Percentiles rank a stretch among this genome's conserved stretches.
Conservation (phyloP, 371 early-diverging fungal species). For the Apophysomyces trapeziformis region DNA sequence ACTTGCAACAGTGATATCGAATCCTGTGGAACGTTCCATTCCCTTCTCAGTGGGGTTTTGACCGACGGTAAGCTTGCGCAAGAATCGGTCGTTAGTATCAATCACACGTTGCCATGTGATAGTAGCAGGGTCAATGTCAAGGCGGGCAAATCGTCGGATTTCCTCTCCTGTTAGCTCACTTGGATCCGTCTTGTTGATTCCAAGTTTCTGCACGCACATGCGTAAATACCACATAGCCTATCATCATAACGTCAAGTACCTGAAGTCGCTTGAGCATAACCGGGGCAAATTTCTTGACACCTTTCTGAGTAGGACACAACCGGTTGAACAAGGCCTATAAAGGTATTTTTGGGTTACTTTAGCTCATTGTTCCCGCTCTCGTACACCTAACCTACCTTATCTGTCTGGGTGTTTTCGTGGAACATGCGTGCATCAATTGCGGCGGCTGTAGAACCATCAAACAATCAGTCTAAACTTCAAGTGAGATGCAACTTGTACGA, state of each 20-base stretch:
- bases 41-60: conserved; percentile 88
- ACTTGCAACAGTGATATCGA: conserved; percentile 96
- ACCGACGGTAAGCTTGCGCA: conserved; percentile 90
- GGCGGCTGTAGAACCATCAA: conserved; percentile 63
- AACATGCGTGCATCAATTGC: conserved; percentile 97
- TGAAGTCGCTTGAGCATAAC: conserved; percentile 86
- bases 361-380: conserved; percentile 26
- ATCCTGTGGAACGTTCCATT: conserved; percentile 86
- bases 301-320: conserved; percentile 88
- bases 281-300: conserved; percentile 77
- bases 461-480: not conserved
- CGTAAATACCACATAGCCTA: conserved; percentile 11
- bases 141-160: conserved; percentile 75
- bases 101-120: conserved; percentile 96
- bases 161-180: conserved; percentile 82
- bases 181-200: conserved; percentile 82
- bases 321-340: conserved; percentile 81
- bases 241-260: conserved; percentile 33
- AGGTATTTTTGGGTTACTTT: conserved; percentile 12
- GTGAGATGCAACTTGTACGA: not conserved
- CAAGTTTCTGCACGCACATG: conserved; percentile 58
- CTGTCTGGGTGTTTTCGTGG: conserved; percentile 92
- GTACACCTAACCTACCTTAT: conserved; percentile 49
- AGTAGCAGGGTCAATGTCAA: conserved; percentile 91
- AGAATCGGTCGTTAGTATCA: conserved; percentile 95